Base-by-base conservation (phyloP, 2,329 filamentous ascomycete genomes). In the Exophiala aquamarina region DNA sequence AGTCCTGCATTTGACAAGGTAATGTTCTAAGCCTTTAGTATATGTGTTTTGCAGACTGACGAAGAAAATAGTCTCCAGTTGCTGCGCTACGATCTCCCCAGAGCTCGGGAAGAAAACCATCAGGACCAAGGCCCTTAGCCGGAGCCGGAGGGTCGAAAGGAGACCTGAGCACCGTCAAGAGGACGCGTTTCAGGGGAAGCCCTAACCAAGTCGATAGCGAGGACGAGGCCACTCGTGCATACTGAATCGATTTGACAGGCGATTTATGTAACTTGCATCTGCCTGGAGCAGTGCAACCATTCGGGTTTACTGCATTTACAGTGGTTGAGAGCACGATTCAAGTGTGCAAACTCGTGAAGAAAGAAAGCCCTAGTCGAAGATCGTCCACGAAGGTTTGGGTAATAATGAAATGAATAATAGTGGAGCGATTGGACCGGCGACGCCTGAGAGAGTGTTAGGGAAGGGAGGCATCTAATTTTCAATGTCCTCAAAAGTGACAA, bases 71-170 rank as follows among this genome's bases (percentile, higher is more conserved):
- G 56, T 52, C 52, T 44, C 52, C 56, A 18, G 53, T 56, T 14
- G 52, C 56, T 18, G 59, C 61, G 18, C 44, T 60, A n/a, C 57
- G 58, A 46, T 64, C 67, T 9, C 60, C 68, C 17, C 54, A 60
- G 21, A 55, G 60, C 31, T 61, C 59, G 42, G 63, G 49, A 44
- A 67, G 72, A 41, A 75, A 73, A 59, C 72, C 71, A 29, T 74
- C 72, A 9, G 72, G 72, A 7, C 72, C 72, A 43, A 70, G 72
- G 46, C 72, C 72, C 7, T 63, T 74, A 39, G 68, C 63, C 14
- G 68, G 67, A 37, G 57, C 61, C 28, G 62, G 63, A 44, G 53
- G 67, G 56, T 66, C 65, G 41, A 65, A 66, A 28, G 61, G 61
- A 39, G 52, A 57, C 29, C 17, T 51, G 37, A 52, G 49, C 17